Base-by-base conservation (phyloP, 1,284 basidiomycete genomes). In the Anthracocystis panici-leucophaei region DNA sequence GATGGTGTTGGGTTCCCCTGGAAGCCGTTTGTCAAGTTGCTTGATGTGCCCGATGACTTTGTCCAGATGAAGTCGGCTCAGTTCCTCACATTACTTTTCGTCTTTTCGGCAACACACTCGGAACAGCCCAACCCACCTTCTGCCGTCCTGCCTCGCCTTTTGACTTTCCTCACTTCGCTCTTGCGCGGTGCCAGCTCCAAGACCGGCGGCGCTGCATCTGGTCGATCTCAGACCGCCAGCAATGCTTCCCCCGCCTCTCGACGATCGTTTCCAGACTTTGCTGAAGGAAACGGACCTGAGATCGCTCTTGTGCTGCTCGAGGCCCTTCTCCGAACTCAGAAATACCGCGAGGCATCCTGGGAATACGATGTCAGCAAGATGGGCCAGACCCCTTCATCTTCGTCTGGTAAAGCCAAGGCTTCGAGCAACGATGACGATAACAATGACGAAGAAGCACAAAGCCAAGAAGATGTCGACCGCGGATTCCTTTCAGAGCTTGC, bases 11-110 rank as follows among this genome's bases (percentile, higher is more conserved):
- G 91, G 9, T 93, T 95, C 68, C 94, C 95, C 0, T 97, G 93
- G 86, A 87, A 88, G 27, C 92, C 94, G 10, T 88, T 97, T 45
- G 88, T 95, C 66, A 91, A 92, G 77, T 89, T 91, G 42, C 87
- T 98, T 51, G 92, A 94, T 42, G 91, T 92, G 40, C 91, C 92
- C 77, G 96, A 99, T 84, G 94, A 97, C 84, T 97, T 97, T 79
- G 91, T 94, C 29, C 93, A 95, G 80, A 88, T 97, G 68, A 97
- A 95, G 84, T 89, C 92, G 25, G 89, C 93, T 0, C 92, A 96
- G 81, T 92, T 98, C 78, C 88, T 97, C 51, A 93, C 94, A 1
- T 89, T 95, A 21, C 89, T 98, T 27, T 89, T 97, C 56, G 72
- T 82, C 40, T 79, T 72, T 23, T 76, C 77, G 4, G 65, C 75